These are phyloP conservation scores for Cryptosporidium xiaoi DNA, from an alignment of 169 alveolate genomes.

Conservation along the genomic window DNA sequence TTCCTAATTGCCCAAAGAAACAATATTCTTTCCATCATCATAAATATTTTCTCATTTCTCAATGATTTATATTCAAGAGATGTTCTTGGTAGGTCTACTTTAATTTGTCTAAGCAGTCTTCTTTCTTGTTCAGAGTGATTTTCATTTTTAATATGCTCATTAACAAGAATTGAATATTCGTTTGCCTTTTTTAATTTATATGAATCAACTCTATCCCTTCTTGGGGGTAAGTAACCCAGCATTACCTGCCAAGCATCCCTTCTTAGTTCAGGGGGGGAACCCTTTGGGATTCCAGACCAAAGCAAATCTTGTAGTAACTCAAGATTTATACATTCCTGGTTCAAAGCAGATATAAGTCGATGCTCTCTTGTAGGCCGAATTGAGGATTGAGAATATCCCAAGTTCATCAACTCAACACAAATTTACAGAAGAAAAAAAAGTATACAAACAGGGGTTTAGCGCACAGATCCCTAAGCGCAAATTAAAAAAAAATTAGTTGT, in stretches of 20 bases:
- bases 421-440: neutral
- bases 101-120: slow-evolving; percentile 83
- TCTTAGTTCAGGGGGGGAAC: slow-evolving; percentile 82
- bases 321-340: slow-evolving; percentile 64
- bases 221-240: slow-evolving; percentile 87
- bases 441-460: neutral
- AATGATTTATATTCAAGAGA: slow-evolving; percentile 84
- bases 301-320: slow-evolving; percentile 50
- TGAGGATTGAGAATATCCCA: neutral
- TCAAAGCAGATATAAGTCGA: slow-evolving; percentile 48
- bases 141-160: slow-evolving; percentile 78
- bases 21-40: slow-evolving; percentile 89
- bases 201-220: slow-evolving; percentile 78
- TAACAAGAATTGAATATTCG: slow-evolving; percentile 79
- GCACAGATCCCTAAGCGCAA: slow-evolving; percentile 1
- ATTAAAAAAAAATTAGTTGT: slow-evolving; percentile 74
- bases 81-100: slow-evolving; percentile 92
- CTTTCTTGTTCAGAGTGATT: slow-evolving; percentile 76
- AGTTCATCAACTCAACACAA: slow-evolving; percentile 62
- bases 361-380: slow-evolving; percentile 20
- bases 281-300: slow-evolving; percentile 87
- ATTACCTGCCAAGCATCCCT: slow-evolving; percentile 87
- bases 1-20: slow-evolving; percentile 92
- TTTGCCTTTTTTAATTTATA: slow-evolving; percentile 82
- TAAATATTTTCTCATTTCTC: slow-evolving; percentile 84